Conservation (phyloP, 179 eudicot genomes). For the Heliamphora pulchella region DNA sequence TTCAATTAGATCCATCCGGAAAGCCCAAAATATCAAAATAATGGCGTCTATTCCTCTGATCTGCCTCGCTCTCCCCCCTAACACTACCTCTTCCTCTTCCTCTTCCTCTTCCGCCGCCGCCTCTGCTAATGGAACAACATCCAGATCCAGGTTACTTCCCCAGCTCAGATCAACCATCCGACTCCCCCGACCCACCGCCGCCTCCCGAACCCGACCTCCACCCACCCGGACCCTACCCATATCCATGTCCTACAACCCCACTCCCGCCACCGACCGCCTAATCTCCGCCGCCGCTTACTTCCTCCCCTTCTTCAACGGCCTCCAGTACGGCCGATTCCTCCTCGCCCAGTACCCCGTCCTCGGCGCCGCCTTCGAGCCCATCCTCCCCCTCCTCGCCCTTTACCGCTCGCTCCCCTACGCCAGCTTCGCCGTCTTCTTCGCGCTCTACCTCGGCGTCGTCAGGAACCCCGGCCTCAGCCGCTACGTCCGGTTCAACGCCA, state of each 20-base stretch:
- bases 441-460: constrained; percentile 59
- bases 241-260: constrained; percentile 34
- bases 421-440: constrained; percentile 64
- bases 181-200: constrained; percentile 11
- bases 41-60: constrained; percentile 59
- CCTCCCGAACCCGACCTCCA: constrained; percentile 10
- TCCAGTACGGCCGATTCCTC: constrained; percentile 80
- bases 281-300: constrained; percentile 69
- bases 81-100: background rate
- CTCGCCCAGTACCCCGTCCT: constrained; percentile 59
- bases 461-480: constrained; percentile 49
- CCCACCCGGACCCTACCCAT: constrained; percentile 12
- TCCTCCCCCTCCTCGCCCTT: constrained; percentile 52
- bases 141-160: background rate
- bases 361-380: constrained; percentile 43
- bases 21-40: background rate
- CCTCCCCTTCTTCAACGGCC: constrained; percentile 77
- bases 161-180: constrained; percentile 1
- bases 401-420: constrained; percentile 71
- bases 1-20: too few relatives aligned
- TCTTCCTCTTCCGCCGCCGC: constrained; percentile 5
- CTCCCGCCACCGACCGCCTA: constrained; percentile 69
- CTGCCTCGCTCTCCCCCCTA: constrained; percentile 49
- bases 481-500: constrained; percentile 69
- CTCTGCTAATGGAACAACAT: constrained; percentile 6